Evolutionary conservation across 768 basidiomycete genomes (phyloP).

Genomic region (Boletus sp.): DNA sequence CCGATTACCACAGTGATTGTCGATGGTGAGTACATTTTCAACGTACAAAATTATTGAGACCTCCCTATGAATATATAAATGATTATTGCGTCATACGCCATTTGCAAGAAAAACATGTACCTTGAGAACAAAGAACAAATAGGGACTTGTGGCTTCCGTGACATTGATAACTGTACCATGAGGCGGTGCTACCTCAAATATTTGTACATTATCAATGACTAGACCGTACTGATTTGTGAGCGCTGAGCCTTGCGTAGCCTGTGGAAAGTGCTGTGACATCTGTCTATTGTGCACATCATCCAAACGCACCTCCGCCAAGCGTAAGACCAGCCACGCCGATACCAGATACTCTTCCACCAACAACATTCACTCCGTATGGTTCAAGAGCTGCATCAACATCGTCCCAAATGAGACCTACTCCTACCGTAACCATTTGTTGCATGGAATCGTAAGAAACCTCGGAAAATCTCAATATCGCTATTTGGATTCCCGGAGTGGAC

Average conservation of each 20-base stretch:
- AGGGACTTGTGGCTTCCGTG: conserved; percentile 30
- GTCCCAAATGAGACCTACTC: conserved; percentile 54
- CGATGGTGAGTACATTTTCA: background rate
- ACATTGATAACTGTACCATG: conserved; percentile 40
- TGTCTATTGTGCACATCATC: background rate
- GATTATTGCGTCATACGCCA: background rate
- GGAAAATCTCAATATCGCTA: conserved; percentile 50
- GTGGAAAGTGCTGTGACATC: background rate
- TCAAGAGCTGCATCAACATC: conserved; percentile 52
- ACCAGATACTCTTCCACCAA: conserved; percentile 51
- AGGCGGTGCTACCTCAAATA: conserved; percentile 50
- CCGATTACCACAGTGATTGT: background rate
- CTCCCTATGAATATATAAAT: conserved; percentile 39
- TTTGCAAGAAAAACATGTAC: conserved; percentile 16
- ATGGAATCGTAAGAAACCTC: conserved; percentile 35
- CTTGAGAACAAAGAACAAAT: conserved; percentile 44
- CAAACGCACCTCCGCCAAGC: conserved; percentile 48
- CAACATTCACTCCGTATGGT: conserved; percentile 48
- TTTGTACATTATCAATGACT: conserved; percentile 50
- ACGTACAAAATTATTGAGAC: conserved; percentile 55
- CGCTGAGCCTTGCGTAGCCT: no score
- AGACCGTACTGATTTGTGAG: conserved; percentile 59
- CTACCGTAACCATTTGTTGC: conserved; percentile 38
- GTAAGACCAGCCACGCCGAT: conserved; percentile 58
- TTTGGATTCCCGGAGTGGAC: conserved; percentile 55